Evolutionary conservation across 2,329 filamentous ascomycete species (phyloP), one percentile per base, ranked within the genome.

Genomic region (Thermochaetoides dissita): DNA sequence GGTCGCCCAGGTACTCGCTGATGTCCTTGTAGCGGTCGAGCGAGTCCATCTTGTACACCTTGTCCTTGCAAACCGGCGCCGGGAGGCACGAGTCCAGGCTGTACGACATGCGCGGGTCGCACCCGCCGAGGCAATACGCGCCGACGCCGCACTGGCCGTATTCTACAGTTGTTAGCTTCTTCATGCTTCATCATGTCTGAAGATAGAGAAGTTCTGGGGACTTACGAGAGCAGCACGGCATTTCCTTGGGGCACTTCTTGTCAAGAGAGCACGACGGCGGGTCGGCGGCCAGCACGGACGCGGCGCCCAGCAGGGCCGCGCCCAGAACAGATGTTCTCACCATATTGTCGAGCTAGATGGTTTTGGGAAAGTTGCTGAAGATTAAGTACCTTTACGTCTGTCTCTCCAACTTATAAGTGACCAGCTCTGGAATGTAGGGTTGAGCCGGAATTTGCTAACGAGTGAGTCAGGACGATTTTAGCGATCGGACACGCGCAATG

Each of bases 51-150:
- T 72, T 75, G 69, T 85, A 85, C 40, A 72, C 78, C 55, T 74
- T 74, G 60, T 72, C 76, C 67, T 85, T 59, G 69, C 91, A 98
- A 30, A 85, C 72, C 6, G 91, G 89, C 44, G 73, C 81, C 10
- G 91, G 85, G 7, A 84, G 78, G 63, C 91, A 98, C 2, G 89
- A 79, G 51, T 93, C 78, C 53, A 95, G 72, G 9, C 75, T 75
- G 67, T 79, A 83, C 38, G 89, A 96, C 65, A 80, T 81, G 57
- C 79, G 74, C 30, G 87, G 84, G 59, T 96, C 89, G 67, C 91
- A 98, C 49, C 91, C 91, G 55, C 91, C 91, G 12, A 98, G 76
- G 58, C 91, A 98, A 72, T 84, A 96, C 43, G 88, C 91, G 55
- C 91, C 91, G 43, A 87, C 78, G 66, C 89, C 91, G 57, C 91